Percentiles rank a stretch among this genome's conserved stretches.
These are phyloP conservation scores for Paramecium bursaria DNA, from an alignment of 73 alveolate genomes.

Conservation along the genomic window DNA sequence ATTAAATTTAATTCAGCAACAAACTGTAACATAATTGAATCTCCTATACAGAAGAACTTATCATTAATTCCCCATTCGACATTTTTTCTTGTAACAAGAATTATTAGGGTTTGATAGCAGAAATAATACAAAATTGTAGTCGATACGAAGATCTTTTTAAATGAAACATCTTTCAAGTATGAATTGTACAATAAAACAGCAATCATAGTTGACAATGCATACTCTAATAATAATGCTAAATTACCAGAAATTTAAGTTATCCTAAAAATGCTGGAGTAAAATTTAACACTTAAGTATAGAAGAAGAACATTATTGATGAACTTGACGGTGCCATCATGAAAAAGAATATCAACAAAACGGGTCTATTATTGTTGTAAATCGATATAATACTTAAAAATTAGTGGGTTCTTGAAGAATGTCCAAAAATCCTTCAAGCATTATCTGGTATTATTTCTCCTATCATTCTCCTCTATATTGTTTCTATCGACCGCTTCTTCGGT, in stretches of 20 bases:
- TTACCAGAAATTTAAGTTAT: slow-evolving; percentile 58
- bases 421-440: slow-evolving; percentile 56
- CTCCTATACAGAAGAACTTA: slow-evolving; percentile 60
- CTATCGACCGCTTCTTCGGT: slow-evolving; percentile 51
- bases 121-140: slow-evolving; percentile 61
- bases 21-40: slow-evolving; percentile 67
- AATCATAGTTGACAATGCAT: slow-evolving; percentile 64
- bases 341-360: slow-evolving; percentile 60
- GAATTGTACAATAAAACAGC: slow-evolving; percentile 59
- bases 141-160: slow-evolving; percentile 50
- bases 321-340: slow-evolving; percentile 73
- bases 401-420: slow-evolving; percentile 56
- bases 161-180: slow-evolving; percentile 62
- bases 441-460: slow-evolving; percentile 63
- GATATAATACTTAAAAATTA: slow-evolving; percentile 41
- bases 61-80: slow-evolving; percentile 72
- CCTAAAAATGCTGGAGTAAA: slow-evolving; percentile 65
- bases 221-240: too few relatives aligned
- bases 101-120: slow-evolving; percentile 67
- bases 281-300: slow-evolving; percentile 67
- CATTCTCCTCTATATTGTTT: slow-evolving; percentile 3
- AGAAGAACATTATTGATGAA: slow-evolving; percentile 67
- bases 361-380: slow-evolving; percentile 36
- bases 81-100: slow-evolving; percentile 73
- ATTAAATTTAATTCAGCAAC: slow-evolving; percentile 77